phyloP scores from a whole-genome alignment of 202 grass and related monocot species.

The Dendrocalamus latiflorus region DNA sequence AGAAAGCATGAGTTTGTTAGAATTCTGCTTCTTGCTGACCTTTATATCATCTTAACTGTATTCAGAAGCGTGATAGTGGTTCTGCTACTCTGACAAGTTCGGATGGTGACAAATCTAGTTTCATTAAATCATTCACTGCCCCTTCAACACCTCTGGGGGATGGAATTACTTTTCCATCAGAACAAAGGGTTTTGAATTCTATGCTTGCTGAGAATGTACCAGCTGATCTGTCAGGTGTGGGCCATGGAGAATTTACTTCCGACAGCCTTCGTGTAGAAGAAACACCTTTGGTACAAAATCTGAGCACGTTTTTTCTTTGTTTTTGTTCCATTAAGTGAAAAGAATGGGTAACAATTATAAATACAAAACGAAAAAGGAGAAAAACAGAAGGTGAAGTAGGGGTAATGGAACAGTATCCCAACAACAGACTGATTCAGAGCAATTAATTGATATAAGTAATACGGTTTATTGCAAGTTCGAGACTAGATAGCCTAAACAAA shows the following conservation, averaged over 20 bases:
- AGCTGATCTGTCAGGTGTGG: constrained; percentile 36
- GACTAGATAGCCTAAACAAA: background rate
- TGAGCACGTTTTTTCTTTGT: constrained; percentile 16
- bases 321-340: background rate
- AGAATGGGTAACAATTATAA: background rate
- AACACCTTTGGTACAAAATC: constrained; percentile 49
- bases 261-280: constrained; percentile 32
- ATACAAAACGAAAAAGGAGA: background rate
- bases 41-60: constrained; percentile 13
- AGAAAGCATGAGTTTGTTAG: background rate
- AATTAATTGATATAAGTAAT: background rate
- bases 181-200: constrained; percentile 37
- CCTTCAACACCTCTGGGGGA: constrained; percentile 54
- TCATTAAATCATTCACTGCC: constrained; percentile 58
- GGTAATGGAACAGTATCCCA: background rate
- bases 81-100: constrained; percentile 49
- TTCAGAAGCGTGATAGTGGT: constrained; percentile 65
- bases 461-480: background rate
- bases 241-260: constrained; percentile 44
- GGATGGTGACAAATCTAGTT: constrained; percentile 64
- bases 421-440: background rate
- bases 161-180: constrained; percentile 37
- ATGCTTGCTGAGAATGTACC: constrained; percentile 43
- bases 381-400: background rate
- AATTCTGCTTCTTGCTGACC: background rate